Evolutionary conservation across 164 flowering plant species (phyloP), one percentile per base, ranked within the genome.

Genomic region (Taxillus chinensis): DNA sequence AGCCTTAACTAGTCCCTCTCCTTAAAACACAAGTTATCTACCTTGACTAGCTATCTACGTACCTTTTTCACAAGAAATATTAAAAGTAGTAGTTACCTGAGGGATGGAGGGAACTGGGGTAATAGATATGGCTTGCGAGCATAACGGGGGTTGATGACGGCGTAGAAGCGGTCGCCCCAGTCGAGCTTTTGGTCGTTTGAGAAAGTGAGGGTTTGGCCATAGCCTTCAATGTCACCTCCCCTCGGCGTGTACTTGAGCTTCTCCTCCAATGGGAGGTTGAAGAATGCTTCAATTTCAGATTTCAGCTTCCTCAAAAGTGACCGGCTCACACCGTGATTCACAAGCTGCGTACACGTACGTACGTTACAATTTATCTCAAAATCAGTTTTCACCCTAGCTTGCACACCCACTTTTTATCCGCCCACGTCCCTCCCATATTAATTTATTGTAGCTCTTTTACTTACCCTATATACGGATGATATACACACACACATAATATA

Each of bases 271-370:
- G 85, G 78, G 38, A 79, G 79, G 16, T 72, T 58, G 60, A 67
- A 77, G 40, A 77, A 75, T 13, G 64, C 69, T 48, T 68, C 62
- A 12, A 68, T 61, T 66, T 75, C 83, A 13, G 4, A 6, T 45
- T 75, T 73, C 77, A 80, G 58, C 38, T 64, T 71, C 61, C 69
- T 78, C 45, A 77, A 11, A 49, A 73, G 42, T 10, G 67, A 56
- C 16, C 63, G 42, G 63, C 64, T 60, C 37, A 77, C 73, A 53
- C 79, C 83, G 73, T 80, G 83, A 64, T 74, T 75, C 58, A 77
- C 72, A 57, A 80, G 13, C 83, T 79, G 55, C 14, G 5, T 5
- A 6, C 46, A 43, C 7, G 46, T 6, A 6, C 46, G 27, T 27
- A 27, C 27, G 27, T 27, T 27, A 27, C 27, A 27, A 27, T 27